Percentiles rank a stretch among this genome's conserved stretches.
These are phyloP conservation scores for Salix viminalis DNA, from an alignment of 345 rosid species.

Conservation along the genomic window DNA sequence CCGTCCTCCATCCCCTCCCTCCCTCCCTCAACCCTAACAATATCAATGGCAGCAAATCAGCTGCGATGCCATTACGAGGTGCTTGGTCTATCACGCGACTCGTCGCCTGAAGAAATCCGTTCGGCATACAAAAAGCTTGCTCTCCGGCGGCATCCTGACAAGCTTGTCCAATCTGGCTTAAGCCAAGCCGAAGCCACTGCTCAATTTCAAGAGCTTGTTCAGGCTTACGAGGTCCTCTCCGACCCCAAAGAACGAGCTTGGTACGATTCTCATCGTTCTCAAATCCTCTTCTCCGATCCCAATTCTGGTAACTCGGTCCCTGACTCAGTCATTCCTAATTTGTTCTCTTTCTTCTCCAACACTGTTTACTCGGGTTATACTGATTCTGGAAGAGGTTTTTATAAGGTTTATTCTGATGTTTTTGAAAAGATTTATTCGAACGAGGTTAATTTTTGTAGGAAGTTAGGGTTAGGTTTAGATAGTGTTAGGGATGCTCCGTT, in stretches of 20 bases:
- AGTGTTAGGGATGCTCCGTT: slow-evolving; percentile 64
- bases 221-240: slow-evolving; percentile 80
- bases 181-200: slow-evolving; percentile 77
- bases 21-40: too few species aligned
- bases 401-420: slow-evolving; percentile 72
- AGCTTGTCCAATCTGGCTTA: slow-evolving; percentile 80
- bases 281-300: slow-evolving; percentile 77
- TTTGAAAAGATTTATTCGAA: slow-evolving; percentile 53
- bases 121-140: slow-evolving; percentile 77
- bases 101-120: slow-evolving; percentile 73
- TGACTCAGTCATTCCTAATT: slow-evolving; percentile 50
- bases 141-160: slow-evolving; percentile 93
- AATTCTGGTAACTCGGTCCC: slow-evolving; percentile 36
- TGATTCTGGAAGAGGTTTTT: slow-evolving; percentile 74
- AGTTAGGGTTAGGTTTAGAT: slow-evolving; percentile 56
- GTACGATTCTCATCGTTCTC: slow-evolving; percentile 95
- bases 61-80: slow-evolving; percentile 92
- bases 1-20: too few species aligned
- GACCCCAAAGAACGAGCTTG: slow-evolving; percentile 89
- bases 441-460: slow-evolving; percentile 58
- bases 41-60: slow-evolving; percentile 48
- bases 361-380: slow-evolving; percentile 62
- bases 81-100: slow-evolving; percentile 52
- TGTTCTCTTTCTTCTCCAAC: slow-evolving; percentile 74
- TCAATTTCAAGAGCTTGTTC: slow-evolving; percentile 83